Evolutionary conservation across 2,329 filamentous ascomycete species (phyloP), one percentile per base, ranked within the genome.

Genomic region (Huntiella omanensis): DNA sequence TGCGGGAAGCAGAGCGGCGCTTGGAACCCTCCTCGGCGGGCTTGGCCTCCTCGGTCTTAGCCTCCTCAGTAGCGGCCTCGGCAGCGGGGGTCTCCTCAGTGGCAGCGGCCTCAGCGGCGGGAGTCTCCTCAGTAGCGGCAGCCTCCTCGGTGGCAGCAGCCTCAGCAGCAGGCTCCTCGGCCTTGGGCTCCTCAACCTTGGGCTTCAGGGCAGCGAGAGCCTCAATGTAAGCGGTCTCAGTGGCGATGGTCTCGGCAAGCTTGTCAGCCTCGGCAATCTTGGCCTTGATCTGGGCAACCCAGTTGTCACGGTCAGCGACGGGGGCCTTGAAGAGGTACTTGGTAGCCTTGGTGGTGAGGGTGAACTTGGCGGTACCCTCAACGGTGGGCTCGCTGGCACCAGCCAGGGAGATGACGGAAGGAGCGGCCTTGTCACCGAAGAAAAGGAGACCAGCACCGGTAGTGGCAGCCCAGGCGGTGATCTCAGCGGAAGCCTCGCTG

Each of bases 361-460:
- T 69, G 70, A 98, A 94, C 66, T 91, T 87, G 65, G 75, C 73
- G 54, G 73, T 59, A 51, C 85, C 83, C 52, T 86, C 81, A 62
- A 78, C 75, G 61, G 73, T 71, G 49, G 92, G 72, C 60, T 93
- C 84, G 42, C 66, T 71, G 53, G 70, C 70, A 60, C 77, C 71
- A 51, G 71, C 85, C 61, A 95, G 67, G 64, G 84, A 83, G 62
- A 96, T 80, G 56, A 91, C 78, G 55, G 77, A 71, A 51, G 88
- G 87, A 50, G 73, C 72, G 53, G 75, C 69, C 76, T 92, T 94
- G 66, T 93, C 82, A 58, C 81, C 80, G 64, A 84, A 83, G 73
- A 92, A 94, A 37, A 96, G 70, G 15, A 96, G 80, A 59, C 91
- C 91, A 71, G 93, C 93, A 62, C 88, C 88, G 50, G 88, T 95